Conservation (phyloP, 164 flowering plant species). For the Chimonanthus salicifolius region DNA sequence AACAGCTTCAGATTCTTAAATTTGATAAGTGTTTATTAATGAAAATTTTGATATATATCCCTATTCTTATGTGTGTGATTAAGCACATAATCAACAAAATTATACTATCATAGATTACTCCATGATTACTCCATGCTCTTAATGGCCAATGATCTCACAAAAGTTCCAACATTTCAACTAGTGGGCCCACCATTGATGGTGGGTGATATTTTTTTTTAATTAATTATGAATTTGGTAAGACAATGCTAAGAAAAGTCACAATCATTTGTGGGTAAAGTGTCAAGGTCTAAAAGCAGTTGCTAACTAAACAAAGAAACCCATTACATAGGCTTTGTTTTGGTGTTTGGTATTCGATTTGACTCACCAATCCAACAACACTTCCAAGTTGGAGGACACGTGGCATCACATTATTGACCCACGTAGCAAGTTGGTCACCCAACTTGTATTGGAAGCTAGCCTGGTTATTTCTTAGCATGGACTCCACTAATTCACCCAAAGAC, state of each 20-base stretch:
- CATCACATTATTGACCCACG: not conserved
- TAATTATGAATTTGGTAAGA: not conserved
- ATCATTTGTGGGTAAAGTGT: not conserved
- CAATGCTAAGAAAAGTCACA: no score
- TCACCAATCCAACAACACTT: not conserved
- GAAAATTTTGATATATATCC: no score
- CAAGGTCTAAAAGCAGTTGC: not conserved
- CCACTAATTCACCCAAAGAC: not conserved
- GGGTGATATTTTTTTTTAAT: not conserved
- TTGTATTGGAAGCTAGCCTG: not conserved
- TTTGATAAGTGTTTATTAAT: no score
- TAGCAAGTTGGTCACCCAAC: not conserved
- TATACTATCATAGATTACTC: no score
- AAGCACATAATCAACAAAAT: no score
- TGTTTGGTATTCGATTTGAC: not conserved
- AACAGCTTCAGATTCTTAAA: no score
- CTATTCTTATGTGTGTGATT: no score
- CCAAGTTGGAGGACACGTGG: not conserved
- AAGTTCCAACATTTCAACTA: no score
- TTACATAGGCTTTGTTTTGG: not conserved
- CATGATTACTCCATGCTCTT: no score
- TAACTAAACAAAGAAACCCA: not conserved
- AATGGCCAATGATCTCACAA: no score
- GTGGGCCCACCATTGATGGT: not conserved
- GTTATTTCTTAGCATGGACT: not conserved